Percentiles rank a stretch among this genome's conserved stretches.
These are phyloP conservation scores for Sphaerulina vaccinii DNA, from an alignment of 2,329 filamentous ascomycete genomes.

Conservation along the genomic window DNA sequence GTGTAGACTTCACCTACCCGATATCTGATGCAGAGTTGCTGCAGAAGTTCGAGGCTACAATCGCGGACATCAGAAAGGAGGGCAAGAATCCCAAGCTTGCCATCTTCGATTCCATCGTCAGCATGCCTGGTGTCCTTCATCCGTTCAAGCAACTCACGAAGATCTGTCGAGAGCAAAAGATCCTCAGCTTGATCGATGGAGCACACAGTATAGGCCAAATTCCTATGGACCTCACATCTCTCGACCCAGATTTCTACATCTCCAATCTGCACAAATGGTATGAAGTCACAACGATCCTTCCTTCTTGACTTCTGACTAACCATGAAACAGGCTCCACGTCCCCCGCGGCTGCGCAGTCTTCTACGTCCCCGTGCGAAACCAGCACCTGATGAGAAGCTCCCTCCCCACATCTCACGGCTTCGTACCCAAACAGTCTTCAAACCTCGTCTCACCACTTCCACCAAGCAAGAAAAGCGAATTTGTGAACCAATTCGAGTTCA, in stretches of 20 bases:
- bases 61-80: slow-evolving; percentile 50
- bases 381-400: slow-evolving; percentile 69
- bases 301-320: background rate
- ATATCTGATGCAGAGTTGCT: slow-evolving; percentile 68
- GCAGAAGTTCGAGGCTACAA: slow-evolving; percentile 57
- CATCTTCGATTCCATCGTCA: slow-evolving; percentile 78
- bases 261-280: slow-evolving; percentile 83
- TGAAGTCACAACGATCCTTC: background rate
- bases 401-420: slow-evolving; percentile 82
- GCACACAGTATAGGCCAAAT: slow-evolving; percentile 85
- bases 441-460: slow-evolving; percentile 42
- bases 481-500: slow-evolving; percentile 61
- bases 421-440: slow-evolving; percentile 43
- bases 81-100: slow-evolving; percentile 67
- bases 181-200: slow-evolving; percentile 76
- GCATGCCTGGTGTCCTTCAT: slow-evolving; percentile 73
- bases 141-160: slow-evolving; percentile 69
- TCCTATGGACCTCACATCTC: slow-evolving; percentile 61
- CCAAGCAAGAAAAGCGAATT: slow-evolving; percentile 58
- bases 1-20: slow-evolving; percentile 67
- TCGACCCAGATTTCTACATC: slow-evolving; percentile 83
- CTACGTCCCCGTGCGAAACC: slow-evolving; percentile 74
- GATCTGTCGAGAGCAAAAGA: slow-evolving; percentile 63
- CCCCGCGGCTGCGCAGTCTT: slow-evolving; percentile 80
- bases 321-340: slow-evolving; percentile 59